Evolutionary conservation across 169 alveolate genomes (phyloP).

Genomic region (Ichthyophthirius multifiliis): DNA sequence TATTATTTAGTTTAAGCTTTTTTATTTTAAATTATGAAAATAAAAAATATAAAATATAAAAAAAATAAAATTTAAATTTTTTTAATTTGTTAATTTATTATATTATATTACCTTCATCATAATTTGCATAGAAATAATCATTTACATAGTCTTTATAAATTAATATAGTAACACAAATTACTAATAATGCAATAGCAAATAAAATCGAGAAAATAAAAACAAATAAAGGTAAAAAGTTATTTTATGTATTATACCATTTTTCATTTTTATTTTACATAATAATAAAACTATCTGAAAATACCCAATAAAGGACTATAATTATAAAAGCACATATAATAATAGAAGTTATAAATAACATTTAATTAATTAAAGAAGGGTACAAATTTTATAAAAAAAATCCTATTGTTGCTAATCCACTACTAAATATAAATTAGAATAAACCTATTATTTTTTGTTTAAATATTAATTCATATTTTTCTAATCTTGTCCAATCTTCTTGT

Average conservation of each 20-base stretch:
- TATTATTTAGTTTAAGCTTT: background rate
- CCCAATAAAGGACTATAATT: background rate
- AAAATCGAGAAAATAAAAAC: background rate
- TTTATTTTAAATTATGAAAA: background rate
- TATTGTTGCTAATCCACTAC: background rate
- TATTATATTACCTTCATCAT: background rate
- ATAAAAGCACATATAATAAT: background rate
- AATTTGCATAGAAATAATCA: background rate
- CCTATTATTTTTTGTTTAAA: background rate
- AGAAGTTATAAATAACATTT: background rate
- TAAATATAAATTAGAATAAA: background rate
- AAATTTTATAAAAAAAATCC: background rate
- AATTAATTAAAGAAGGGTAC: background rate
- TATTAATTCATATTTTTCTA: background rate
- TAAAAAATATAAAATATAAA: too few species aligned
- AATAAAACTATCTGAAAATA: background rate
- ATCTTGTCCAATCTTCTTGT: background rate
- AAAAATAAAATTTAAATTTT: background rate
- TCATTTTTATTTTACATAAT: background rate
- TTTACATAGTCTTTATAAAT: background rate
- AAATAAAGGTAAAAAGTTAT: background rate
- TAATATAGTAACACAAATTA: background rate
- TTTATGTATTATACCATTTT: background rate
- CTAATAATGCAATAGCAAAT: background rate
- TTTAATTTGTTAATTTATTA: background rate